Conservation (phyloP, 2,329 filamentous ascomycete species). For the Botryosphaeria dothidea region DNA sequence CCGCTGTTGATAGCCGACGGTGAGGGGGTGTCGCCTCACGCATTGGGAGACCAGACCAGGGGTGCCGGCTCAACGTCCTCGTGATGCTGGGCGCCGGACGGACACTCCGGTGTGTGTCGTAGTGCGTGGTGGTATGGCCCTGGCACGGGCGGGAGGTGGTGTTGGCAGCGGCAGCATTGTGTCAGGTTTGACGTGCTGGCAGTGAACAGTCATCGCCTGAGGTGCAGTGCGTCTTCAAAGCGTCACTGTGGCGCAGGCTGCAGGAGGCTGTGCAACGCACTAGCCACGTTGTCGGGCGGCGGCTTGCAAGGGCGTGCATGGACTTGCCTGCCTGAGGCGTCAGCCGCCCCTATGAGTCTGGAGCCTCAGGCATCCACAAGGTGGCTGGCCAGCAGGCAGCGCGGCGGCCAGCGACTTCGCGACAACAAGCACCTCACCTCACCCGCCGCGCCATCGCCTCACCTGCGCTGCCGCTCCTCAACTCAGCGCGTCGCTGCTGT, state of each 20-base stretch:
- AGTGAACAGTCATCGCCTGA: background rate
- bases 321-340: too few species aligned
- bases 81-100: background rate
- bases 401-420: background rate
- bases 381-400: background rate
- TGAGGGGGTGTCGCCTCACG: constrained; percentile 6
- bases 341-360: background rate
- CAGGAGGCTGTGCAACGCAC: background rate
- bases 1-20: constrained; percentile 7
- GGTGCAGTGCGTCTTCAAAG: background rate
- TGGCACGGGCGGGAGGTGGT: background rate
- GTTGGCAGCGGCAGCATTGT: constrained; percentile 7
- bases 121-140: constrained; percentile 13
- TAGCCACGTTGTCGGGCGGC: background rate
- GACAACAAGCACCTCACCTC: constrained; percentile 5
- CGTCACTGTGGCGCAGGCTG: background rate
- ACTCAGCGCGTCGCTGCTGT: background rate
- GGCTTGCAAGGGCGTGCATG: too few species aligned
- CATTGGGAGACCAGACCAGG: background rate
- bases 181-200: background rate
- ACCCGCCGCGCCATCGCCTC: background rate
- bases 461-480: background rate
- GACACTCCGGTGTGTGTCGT: constrained; percentile 1
- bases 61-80: constrained; percentile 7
- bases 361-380: background rate